Evolutionary conservation across 2,329 filamentous ascomycete species (phyloP), one percentile per base, ranked within the genome.

Genomic region (Trichoderma guizhouense): DNA sequence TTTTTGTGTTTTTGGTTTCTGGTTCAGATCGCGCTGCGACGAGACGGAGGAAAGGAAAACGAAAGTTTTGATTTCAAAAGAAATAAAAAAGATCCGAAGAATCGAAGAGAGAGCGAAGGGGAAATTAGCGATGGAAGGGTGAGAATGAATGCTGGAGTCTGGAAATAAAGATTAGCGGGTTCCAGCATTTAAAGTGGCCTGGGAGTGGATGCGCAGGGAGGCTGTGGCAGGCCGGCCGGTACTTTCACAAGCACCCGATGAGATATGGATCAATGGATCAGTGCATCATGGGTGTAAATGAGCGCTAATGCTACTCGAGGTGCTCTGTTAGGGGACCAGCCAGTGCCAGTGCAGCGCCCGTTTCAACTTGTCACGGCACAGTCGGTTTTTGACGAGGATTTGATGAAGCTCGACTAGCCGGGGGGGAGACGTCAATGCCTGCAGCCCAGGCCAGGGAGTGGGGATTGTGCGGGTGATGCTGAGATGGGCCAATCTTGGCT

Each of bases 91-190:
- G 32, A n/a, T 26, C 8, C 7, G 21, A 21, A 47, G 24, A 63
- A 71, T 28, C 47, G n/a, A 34, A 51, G 60, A 39, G 34, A 26
- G 39, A 53, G 57, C 7, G 57, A 47, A 47, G 43, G 51, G 47
- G 47, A 53, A 53, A 53, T 53, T 53, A 53, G 21, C 47, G 47
- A 53, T 53, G 47, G 47, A 67, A 67, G 64, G 64, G 39, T 57
- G 28, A 43, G 32, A 34, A 30, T 43, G 24, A 43, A 15, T 24
- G 32, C 64, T 57, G 53, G 51, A 14, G 39, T 26, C 26, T 67
- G 64, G 64, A 67, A 58, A 67, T 67, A 58, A 67, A 58, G 64
- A 67, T 67, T 67, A 67, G 64, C 64, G 47, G 51, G 63, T 55
- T 67, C 12, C 43, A 67, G 26, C 51, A 67, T 67, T 58, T n/a